Base-by-base conservation (phyloP, 2,329 filamentous ascomycete species). In the Chaetomiaceae sp. region DNA sequence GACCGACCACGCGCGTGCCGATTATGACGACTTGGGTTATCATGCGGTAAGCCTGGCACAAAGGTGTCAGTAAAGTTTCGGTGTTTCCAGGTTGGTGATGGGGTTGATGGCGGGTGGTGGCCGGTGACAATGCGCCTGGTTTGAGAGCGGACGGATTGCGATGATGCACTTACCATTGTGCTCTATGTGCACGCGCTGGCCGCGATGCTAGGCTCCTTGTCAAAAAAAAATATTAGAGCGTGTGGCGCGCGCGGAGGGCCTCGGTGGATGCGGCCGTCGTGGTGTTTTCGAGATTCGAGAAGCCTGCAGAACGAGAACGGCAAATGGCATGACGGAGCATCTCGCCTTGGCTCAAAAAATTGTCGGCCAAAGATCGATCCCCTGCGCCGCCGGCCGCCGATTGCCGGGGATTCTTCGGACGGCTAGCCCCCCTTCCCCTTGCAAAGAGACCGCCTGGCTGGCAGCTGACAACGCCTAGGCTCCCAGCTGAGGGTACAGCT, bases 1-100 rank as follows among this genome's bases (percentile, higher is more conserved):
- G 89, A 60, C 91, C 90, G 70, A 99, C 83, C 63, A 97, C 94
- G 65, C 94, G 89, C 58, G 85, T 82, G 76, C 92, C 92, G 66
- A 90, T 90, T 62, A 97, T 71, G 73, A 96, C 84, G 73, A 96
- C 90, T 75, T 95, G 89, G 58, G 89, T 89, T 76, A 99, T 86
- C 73, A 96, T 87, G 66, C 90, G 89, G 77, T 97, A 90, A 70
- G 92, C 92, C 92, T 96, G 52, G 11, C n/a, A 13, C 29, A 32
- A 21, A 14, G 13, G n/a, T n/a, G n/a, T n/a, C n/a, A n/a, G n/a
- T n/a, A n/a, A n/a, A n/a, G n/a, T n/a, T n/a, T n/a, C n/a, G n/a
- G n/a, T n/a, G n/a, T n/a, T n/a, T n/a, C n/a, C n/a, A n/a, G n/a
- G n/a, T n/a, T n/a, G n/a, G n/a, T n/a, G n/a, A n/a, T n/a, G n/a